A percentile compares a stretch with the other conserved stretches of the same genome.
Evolutionary conservation across 1,139 yeast genomes (phyloP).

Genomic region (Debaryomyces fabryi): DNA sequence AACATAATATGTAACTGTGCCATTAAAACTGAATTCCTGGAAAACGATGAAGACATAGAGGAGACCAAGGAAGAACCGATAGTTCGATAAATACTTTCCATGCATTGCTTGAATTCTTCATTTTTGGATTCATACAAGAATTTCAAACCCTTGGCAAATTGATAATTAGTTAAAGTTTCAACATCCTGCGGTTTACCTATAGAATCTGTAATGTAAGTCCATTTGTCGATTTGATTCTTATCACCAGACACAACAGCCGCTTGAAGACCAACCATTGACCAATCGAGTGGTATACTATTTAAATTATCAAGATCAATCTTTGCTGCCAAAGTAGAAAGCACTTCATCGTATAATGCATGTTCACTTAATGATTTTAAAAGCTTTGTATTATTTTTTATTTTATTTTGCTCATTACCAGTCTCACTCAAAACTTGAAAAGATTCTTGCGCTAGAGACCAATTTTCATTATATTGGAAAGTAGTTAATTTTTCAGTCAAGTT

Average conservation of each 20-base stretch:
- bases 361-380: slow-evolving; percentile 42
- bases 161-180: slow-evolving; percentile 59
- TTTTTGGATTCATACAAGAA: slow-evolving; percentile 38
- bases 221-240: slow-evolving; percentile 50
- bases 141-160: slow-evolving; percentile 63
- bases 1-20: slow-evolving; percentile 71
- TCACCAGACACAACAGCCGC: slow-evolving; percentile 74
- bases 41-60: slow-evolving; percentile 62
- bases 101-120: slow-evolving; percentile 24
- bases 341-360: slow-evolving; percentile 48
- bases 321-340: slow-evolving; percentile 36
- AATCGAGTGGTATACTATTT: slow-evolving; percentile 43
- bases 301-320: slow-evolving; percentile 28
- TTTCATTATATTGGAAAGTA: slow-evolving; percentile 82
- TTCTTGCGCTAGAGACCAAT: slow-evolving; percentile 86
- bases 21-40: slow-evolving; percentile 57
- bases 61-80: slow-evolving; percentile 66
- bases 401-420: slow-evolving; percentile 31
- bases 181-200: slow-evolving; percentile 50
- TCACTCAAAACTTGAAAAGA: slow-evolving; percentile 74
- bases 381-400: slow-evolving; percentile 36
- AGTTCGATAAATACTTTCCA: slow-evolving; percentile 54
- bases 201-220: slow-evolving; percentile 50
- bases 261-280: slow-evolving; percentile 71
- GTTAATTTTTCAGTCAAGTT: slow-evolving; percentile 71